Evolutionary conservation across 1,284 basidiomycete genomes (phyloP), one percentile per base, ranked within the genome.

Genomic region (Ganoderma meredithae): DNA sequence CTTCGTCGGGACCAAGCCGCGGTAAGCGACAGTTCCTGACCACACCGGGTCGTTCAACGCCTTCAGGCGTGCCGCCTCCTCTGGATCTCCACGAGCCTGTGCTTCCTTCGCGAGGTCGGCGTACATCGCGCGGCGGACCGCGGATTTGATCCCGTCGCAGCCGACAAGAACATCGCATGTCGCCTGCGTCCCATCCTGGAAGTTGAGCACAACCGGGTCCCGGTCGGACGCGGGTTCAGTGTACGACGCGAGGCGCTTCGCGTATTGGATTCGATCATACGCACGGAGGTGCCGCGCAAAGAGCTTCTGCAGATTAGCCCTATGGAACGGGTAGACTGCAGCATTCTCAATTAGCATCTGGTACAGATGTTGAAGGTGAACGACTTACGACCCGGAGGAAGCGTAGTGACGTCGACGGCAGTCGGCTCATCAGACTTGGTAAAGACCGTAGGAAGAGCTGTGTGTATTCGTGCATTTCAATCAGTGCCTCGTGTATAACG

Each of bases 71-170:
- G 39, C 60, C 25, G 67, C 69, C 33, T 64, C 62, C 13, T 43
- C 58, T 1, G n/a, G 44, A 5, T 64, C 41, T 9, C 68, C 66
- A 5, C 41, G 52, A 9, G 22, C 43, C 19, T 65, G 25, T 9
- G 64, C 70, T 8, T 17, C 59, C 1, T 65, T 63, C 15, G 71
- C 72, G 10, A 73, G 49, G 22, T 58, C 44, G 15, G 64, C 40
- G 55, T 63, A 76, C 74, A 86, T 77, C 10, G 71, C 70, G 43
- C 71, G 67, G 39, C 86, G 81, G 12, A 85, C 83, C 13, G 77
- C 76, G 0, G 85, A 87, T 67, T 83, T 85, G 56, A 87, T 73
- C 9, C 84, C 84, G 68, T 85, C 84, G 9, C 81, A 79, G 7
- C 83, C 84, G 49, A 86, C 74, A 15, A 86, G 77, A 19, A 84